Evolutionary conservation across 192 early-diverging fungal genomes (phyloP), one percentile per base, ranked within the genome.

Genomic region (Podila epigama): DNA sequence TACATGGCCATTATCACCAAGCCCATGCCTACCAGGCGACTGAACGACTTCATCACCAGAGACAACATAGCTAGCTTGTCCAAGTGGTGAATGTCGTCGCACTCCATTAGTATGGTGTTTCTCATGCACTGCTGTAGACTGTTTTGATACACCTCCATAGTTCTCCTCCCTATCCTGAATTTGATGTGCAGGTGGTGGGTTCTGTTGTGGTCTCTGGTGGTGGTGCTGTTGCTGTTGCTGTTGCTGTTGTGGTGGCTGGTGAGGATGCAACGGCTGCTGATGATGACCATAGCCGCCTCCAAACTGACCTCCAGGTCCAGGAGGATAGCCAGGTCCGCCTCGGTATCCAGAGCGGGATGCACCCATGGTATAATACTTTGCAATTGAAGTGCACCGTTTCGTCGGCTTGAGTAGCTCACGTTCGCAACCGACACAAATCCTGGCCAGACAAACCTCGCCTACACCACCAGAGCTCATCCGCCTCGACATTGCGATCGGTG

Each of bases 391-490:
- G 32, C 73, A 77, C 41, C 73, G 60, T 2, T 66, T 66, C 13
- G 68, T 60, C 6, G 73, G 73, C 44, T 77, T 77, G 28, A 77
- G 32, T 12, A 77, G 35, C 51, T 77, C 73, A 50, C 73, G 60
- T 42, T 77, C 73, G 32, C 73, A 77, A 29, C 73, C 73, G 10
- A 77, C 73, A 33, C 73, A 77, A 12, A 77, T 77, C 53, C 73
- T 58, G 16, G 73, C 73, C 20, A 77, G 36, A 37, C 73, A 77
- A 1, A 77, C 66, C 55, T 77, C 61, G 37, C 73, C 73, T 2
- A 77, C 73, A 3, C 73, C 73, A 34, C 73, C 66, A 37, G 73
- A 77, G 28, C 60, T 77, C 73, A 68, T 77, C 60, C 73, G 63
- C 2, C 73, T 59, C 9, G 73, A 77, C 73, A 77, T 77, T 28